Conservation (phyloP, 176 grass and related monocot species). For the Zea luxurians region DNA sequence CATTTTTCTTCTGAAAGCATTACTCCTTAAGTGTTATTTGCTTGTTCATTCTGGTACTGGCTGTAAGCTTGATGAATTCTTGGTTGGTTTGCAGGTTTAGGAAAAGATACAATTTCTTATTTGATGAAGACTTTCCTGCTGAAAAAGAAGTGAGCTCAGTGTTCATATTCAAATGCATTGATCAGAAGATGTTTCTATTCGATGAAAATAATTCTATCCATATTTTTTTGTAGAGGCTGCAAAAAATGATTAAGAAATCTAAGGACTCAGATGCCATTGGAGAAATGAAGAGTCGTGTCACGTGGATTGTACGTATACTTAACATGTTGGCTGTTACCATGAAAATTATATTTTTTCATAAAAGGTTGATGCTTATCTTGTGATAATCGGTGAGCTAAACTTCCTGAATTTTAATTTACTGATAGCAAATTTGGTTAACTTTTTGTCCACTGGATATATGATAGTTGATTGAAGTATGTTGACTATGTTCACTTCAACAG, state of each 20-base stretch:
- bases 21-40: background rate
- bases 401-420: slow-evolving; percentile 11
- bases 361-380: slow-evolving; percentile 12
- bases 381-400: background rate
- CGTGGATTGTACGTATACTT: slow-evolving; percentile 84
- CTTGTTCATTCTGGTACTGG: background rate
- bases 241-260: slow-evolving; percentile 80
- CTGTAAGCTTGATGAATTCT: background rate
- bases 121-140: slow-evolving; percentile 69
- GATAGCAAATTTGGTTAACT: background rate
- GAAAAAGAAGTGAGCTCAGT: slow-evolving; percentile 66
- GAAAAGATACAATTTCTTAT: slow-evolving; percentile 90
- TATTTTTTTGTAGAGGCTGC: slow-evolving; percentile 61
- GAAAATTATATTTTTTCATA: background rate
- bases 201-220: background rate
- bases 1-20: background rate
- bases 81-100: slow-evolving; percentile 58
- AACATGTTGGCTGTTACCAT: slow-evolving; percentile 11
- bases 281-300: slow-evolving; percentile 71
- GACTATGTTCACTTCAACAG: background rate
- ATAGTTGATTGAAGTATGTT: background rate
- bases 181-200: slow-evolving; percentile 14
- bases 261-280: slow-evolving; percentile 66
- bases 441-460: background rate
- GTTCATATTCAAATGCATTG: slow-evolving; percentile 18